Base-by-base conservation (phyloP, 805 yeast species). In the Maudiozyma bulderi region DNA sequence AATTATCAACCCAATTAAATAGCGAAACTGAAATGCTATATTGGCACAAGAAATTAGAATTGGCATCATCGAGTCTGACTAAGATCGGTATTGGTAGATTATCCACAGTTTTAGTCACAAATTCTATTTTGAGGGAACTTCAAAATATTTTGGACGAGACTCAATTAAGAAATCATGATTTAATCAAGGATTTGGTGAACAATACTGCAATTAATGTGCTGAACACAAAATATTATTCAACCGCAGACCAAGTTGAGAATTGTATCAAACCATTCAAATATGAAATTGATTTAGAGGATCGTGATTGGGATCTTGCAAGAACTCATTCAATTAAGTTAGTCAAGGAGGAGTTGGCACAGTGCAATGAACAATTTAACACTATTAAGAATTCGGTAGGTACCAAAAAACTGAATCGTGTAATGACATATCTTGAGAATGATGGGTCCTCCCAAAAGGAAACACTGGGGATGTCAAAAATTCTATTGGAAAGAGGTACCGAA, bases 201-300 rank as follows among this genome's bases (percentile, higher is more conserved):
- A 95, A 88, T 40, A 95, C 97, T 2, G 95, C 96, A 0, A 75
- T 78, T 33, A 72, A 81, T 28, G 95, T 93, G 6, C 72, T 93
- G 53, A 82, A 82, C 54, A 70, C 85, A 30, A 80, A 91, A 54
- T 93, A 77, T 63, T 86, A 82, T 54, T 83, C 95, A 1, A 91
- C 99, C 0, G 95, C 99, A 0, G 99, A 95, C 65, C 99, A 93
- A 65, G 98, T 93, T 6, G 99, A 93, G 61, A 93, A 95, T 66
- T 90, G 98, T 69, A 91, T 93, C 60, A 93, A 93, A 65, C 99
- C 99, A 2, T 93, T 84, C 71, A 93, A 93, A 69, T 93, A 91
- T 65, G 99, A 93, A 61, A 90, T 93, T 51, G 99, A 93, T 61
- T 79, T 93, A 45, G 98, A 93, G 62, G 95, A 90, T 57, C 75